phyloP scores from a whole-genome alignment of 257 asterid species.

The Lithospermum erythrorhizon region DNA sequence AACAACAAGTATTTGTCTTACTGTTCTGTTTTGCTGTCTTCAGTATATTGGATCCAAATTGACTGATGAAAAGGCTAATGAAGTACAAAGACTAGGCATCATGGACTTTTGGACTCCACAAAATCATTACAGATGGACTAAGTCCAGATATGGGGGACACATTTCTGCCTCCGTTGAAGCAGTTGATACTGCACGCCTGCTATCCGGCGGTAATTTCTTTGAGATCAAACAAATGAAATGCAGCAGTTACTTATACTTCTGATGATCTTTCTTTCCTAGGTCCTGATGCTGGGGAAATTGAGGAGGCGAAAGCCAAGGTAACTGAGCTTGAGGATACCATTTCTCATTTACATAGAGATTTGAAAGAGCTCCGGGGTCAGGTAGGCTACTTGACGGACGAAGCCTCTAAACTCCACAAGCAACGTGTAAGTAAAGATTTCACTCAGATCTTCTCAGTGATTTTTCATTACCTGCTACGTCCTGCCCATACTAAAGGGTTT shows the following conservation, averaged over 20 bases:
- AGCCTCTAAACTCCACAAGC: slow-evolving; percentile 52
- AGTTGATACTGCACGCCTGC: slow-evolving; percentile 53
- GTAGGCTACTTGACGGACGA: slow-evolving; percentile 55
- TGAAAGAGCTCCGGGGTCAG: slow-evolving; percentile 43
- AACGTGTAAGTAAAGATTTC: slow-evolving; percentile 40
- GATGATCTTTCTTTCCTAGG: slow-evolving; percentile 25
- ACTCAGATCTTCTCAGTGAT: neutral
- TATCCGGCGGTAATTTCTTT: slow-evolving; percentile 56
- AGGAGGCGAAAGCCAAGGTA: slow-evolving; percentile 29
- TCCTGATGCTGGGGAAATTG: slow-evolving; percentile 65
- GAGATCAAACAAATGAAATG: slow-evolving; percentile 3
- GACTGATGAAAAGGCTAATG: slow-evolving; percentile 70
- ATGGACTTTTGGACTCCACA: slow-evolving; percentile 93
- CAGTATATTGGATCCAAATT: slow-evolving; percentile 86
- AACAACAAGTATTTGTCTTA: no score
- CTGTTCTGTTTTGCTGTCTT: neutral
- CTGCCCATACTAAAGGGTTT: neutral
- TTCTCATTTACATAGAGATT: slow-evolving; percentile 22
- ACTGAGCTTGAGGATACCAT: slow-evolving; percentile 32
- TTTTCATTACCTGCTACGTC: neutral
- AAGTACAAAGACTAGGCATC: slow-evolving; percentile 44
- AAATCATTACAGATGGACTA: slow-evolving; percentile 70
- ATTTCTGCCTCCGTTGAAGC: slow-evolving; percentile 65
- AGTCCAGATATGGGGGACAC: slow-evolving; percentile 73
- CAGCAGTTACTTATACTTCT: neutral